Evolutionary conservation across 2,329 filamentous ascomycete genomes (phyloP).

Genomic region (Berkeleyomyces basicola): DNA sequence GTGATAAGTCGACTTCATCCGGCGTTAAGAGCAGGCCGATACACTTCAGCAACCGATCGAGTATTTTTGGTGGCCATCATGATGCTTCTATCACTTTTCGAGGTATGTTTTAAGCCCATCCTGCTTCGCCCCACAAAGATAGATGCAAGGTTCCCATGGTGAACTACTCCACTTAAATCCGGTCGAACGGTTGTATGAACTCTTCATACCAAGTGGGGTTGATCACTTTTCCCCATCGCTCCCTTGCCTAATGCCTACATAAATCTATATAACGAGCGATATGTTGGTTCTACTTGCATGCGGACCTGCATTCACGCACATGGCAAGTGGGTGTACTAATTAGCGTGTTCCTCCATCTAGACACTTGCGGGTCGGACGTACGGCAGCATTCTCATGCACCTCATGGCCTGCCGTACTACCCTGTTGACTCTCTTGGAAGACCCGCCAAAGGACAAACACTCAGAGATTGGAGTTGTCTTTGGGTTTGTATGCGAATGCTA

Average conservation of each 20-base stretch:
- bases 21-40: conserved; percentile 2
- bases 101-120: conserved; percentile 2
- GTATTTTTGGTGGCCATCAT: conserved; percentile 9
- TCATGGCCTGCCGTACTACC: conserved; percentile 9
- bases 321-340: neutral
- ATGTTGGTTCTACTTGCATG: too few species aligned
- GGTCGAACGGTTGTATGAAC: too few species aligned
- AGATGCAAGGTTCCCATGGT: neutral
- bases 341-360: neutral
- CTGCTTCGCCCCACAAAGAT: neutral
- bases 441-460: neutral
- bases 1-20: conserved; percentile 4
- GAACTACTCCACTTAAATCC: neutral
- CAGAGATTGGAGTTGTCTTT: conserved; percentile 8
- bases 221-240: too few species aligned
- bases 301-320: neutral
- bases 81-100: conserved; percentile 10
- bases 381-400: conserved; percentile 10
- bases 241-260: too few species aligned
- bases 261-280: too few species aligned
- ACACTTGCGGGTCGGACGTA: conserved; percentile 8
- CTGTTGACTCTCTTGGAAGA: neutral
- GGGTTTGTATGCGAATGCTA: conserved; percentile 13
- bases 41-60: conserved; percentile 1
- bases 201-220: too few species aligned